Base-by-base conservation (phyloP, 306 rosid genomes). In the Cucurbita ficifolia region DNA sequence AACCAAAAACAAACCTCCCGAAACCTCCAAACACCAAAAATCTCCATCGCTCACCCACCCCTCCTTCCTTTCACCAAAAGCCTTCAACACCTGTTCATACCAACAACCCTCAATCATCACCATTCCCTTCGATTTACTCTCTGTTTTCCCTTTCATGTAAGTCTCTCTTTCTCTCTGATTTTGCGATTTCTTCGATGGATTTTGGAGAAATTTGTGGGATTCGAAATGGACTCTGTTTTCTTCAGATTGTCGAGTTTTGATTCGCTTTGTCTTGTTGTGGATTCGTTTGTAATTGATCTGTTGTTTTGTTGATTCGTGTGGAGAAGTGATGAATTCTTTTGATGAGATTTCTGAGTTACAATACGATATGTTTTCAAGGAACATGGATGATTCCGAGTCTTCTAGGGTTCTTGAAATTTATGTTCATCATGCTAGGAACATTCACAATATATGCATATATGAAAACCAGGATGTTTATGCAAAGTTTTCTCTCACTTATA, bases 401-500 rank as follows among this genome's bases (percentile, higher is more conserved):
- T 80, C 86, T 1, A 88, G 92, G 77, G 76, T 83, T 76, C 96
- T 92, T 51, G 98, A 92, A 46, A 82, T 92, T 69, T 88, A 64
- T 85, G 96, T 89, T 72, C 98, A 88, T 73, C 87, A 92, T 82
- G 98, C 98, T 76, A 84, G 87, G 77, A 88, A 92, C 76, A 90
- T 92, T 78, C 98, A 90, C 77, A 92, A 90, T 84, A 88, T 90
- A 76, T 92, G 98, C 76, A 92, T 92, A 81, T 92, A 92, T 69
- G 96, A 92, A n/a, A 82, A 92, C 14, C 98, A 92, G 69, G 98
- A 92, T 82, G 96, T 92, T 48, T 92, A 90, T 80, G 96, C 98
- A 40, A 92, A 92, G 69, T 88, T 92, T 72, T 92, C 98, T 48
- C 89, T 92, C 21, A 92, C 98, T 6, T 88, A 83, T 82, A 84